A percentile compares a stretch with the other conserved stretches of the same genome.
phyloP scores from a whole-genome alignment of 306 rosid species.

The Quercus gilva region DNA sequence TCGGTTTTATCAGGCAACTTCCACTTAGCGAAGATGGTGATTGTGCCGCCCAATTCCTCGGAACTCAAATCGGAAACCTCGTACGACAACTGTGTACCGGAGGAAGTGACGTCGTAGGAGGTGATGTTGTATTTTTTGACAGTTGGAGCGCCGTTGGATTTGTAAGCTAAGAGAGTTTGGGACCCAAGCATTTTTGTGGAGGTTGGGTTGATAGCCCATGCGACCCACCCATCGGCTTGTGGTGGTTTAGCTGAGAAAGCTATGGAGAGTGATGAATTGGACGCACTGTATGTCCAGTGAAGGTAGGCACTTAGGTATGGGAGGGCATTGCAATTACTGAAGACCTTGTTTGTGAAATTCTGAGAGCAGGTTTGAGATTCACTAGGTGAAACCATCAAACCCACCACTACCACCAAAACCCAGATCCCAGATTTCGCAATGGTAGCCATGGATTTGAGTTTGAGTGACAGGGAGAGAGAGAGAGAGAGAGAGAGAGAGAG shows the following conservation, averaged over 20 bases:
- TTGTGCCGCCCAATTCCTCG: neutral
- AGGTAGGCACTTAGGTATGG: constrained; percentile 39
- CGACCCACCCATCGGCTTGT: constrained; percentile 45
- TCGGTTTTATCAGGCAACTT: constrained; percentile 37
- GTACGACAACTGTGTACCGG: constrained; percentile 12
- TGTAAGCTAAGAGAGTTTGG: constrained; percentile 51
- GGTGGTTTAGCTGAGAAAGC: constrained; percentile 49
- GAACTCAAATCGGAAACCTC: constrained; percentile 32
- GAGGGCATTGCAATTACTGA: constrained; percentile 51
- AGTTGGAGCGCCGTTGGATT: neutral
- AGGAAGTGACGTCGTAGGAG: neutral
- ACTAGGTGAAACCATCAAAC: constrained; percentile 23
- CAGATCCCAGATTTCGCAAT: no score
- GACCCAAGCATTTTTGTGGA: constrained; percentile 52
- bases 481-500: no score
- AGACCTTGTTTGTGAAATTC: constrained; percentile 28
- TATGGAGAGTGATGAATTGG: constrained; percentile 59
- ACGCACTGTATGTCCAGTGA: constrained; percentile 49
- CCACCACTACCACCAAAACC: neutral
- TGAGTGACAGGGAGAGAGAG: no score
- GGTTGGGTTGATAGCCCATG: constrained; percentile 76
- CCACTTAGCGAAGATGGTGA: constrained; percentile 39
- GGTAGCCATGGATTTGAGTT: no score
- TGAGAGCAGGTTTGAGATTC: constrained; percentile 49
- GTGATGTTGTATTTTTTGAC: constrained; percentile 36